A percentile compares a stretch with the other conserved stretches of the same genome.
Evolutionary conservation across 495 filamentous ascomycete species (phyloP).

Genomic region (Penicillium steckii): DNA sequence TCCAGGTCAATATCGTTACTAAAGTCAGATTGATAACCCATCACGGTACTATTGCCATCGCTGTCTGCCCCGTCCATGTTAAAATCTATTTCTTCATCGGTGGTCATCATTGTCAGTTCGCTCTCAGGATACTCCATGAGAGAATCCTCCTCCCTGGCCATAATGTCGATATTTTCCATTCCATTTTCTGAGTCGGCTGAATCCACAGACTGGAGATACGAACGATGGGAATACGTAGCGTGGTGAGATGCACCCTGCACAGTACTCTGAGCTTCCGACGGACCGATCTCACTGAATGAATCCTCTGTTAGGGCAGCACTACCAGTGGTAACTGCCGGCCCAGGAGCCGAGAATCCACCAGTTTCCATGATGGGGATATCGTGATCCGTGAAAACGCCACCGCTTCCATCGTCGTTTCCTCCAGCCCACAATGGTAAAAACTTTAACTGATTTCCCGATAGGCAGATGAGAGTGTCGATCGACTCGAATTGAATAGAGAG

Average conservation of each 20-base stretch:
- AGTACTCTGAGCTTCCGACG: conserved; percentile 33
- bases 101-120: no score
- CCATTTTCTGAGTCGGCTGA: no score
- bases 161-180: no score
- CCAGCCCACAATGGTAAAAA: conserved; percentile 57
- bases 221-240: conserved; percentile 27
- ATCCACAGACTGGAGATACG: conserved; percentile 28
- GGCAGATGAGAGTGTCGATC: conserved; percentile 45
- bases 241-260: conserved; percentile 32
- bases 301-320: conserved; percentile 21
- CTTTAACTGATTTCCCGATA: conserved; percentile 49
- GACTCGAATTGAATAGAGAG: conserved; percentile 15
- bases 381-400: conserved; percentile 48
- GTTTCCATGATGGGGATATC: conserved; percentile 37
- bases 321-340: conserved; percentile 43
- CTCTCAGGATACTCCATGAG: neutral
- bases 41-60: conserved; percentile 7
- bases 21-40: conserved; percentile 11
- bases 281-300: conserved; percentile 24
- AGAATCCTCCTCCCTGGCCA: no score
- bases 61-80: conserved; percentile 1
- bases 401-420: conserved; percentile 53
- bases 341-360: conserved; percentile 42
- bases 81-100: conserved; percentile 1
- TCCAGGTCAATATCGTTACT: conserved; percentile 8